Conservation (phyloP, 129 eudicot genomes). For the Kitagawia praeruptora region DNA sequence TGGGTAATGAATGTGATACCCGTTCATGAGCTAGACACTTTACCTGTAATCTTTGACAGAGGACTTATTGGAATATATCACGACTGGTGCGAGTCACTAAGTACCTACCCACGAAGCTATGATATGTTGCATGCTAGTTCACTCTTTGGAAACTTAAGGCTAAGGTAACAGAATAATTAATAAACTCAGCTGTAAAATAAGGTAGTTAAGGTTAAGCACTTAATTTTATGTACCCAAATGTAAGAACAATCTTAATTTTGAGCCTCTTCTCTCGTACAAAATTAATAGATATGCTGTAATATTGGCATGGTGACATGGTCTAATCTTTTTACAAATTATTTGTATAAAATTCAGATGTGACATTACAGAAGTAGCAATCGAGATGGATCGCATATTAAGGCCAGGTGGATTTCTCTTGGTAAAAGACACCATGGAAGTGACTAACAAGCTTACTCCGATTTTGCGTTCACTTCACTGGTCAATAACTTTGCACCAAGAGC, state of each 20-base stretch:
- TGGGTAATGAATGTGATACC: slow-evolving; percentile 98
- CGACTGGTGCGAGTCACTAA: slow-evolving; percentile 92
- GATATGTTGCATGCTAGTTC: slow-evolving; percentile 80
- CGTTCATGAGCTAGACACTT: slow-evolving; percentile 61
- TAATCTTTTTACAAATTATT: not conserved
- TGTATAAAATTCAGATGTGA: slow-evolving; percentile 31
- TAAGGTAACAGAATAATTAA: slow-evolving; percentile 41
- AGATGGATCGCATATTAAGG: slow-evolving; percentile 60
- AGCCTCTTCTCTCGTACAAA: not conserved
- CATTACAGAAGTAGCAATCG: slow-evolving; percentile 43
- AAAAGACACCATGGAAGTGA: slow-evolving; percentile 34
- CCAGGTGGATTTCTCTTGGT: slow-evolving; percentile 47
- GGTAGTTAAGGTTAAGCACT: not conserved
- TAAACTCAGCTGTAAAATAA: not conserved
- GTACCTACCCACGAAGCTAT: slow-evolving; percentile 81
- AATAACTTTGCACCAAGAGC: not conserved
- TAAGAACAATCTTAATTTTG: not conserved
- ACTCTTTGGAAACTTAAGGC: slow-evolving; percentile 61
- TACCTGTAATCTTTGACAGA: slow-evolving; percentile 71
- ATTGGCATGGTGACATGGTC: not conserved
- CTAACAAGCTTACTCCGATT: slow-evolving; percentile 25
- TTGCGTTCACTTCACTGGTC: slow-evolving; percentile 17
- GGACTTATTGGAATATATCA: slow-evolving; percentile 87
- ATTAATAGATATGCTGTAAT: not conserved
- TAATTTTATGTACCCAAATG: not conserved